phyloP scores from a whole-genome alignment of 1,284 basidiomycete genomes.

The Puccinia hordei region DNA sequence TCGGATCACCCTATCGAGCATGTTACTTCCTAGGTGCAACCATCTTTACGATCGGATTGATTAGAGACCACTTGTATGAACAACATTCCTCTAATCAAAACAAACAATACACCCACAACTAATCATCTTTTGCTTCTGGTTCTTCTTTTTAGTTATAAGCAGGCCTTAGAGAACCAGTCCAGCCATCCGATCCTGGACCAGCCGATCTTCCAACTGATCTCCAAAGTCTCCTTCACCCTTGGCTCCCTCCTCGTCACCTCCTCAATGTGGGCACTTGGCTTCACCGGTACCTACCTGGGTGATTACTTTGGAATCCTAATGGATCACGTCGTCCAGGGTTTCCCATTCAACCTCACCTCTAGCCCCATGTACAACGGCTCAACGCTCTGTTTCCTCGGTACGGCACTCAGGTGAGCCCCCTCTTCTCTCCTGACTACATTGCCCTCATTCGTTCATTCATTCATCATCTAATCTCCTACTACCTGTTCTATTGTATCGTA shows the following conservation, averaged over 20 bases:
- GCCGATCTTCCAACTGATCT: not conserved
- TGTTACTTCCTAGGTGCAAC: conserved; percentile 58
- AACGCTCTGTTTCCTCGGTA: conserved; percentile 51
- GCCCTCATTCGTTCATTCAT: too few species aligned
- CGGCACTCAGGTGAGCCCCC: conserved; percentile 52
- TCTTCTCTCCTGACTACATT: too few species aligned
- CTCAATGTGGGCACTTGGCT: conserved; percentile 59
- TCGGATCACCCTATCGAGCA: conserved; percentile 56
- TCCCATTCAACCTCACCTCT: conserved; percentile 58
- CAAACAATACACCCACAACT: too few species aligned
- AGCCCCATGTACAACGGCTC: conserved; percentile 60
- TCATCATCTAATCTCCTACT: not conserved
- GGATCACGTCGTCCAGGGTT: conserved; percentile 59
- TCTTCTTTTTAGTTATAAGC: conserved; percentile 43
- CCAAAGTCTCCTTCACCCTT: conserved; percentile 53
- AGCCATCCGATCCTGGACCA: not conserved
- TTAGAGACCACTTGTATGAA: conserved; percentile 54
- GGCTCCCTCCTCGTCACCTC: conserved; percentile 57
- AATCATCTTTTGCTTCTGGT: too few species aligned
- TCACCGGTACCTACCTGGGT: conserved; percentile 60
- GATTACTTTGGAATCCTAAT: conserved; percentile 61
- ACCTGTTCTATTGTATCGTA: not conserved
- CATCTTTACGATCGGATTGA: conserved; percentile 56
- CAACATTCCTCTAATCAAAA: not conserved
- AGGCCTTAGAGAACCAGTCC: conserved; percentile 35